Evolutionary conservation across 2,329 filamentous ascomycete species (phyloP), one percentile per base, ranked within the genome.

Genomic region (Aspergillus proliferans): DNA sequence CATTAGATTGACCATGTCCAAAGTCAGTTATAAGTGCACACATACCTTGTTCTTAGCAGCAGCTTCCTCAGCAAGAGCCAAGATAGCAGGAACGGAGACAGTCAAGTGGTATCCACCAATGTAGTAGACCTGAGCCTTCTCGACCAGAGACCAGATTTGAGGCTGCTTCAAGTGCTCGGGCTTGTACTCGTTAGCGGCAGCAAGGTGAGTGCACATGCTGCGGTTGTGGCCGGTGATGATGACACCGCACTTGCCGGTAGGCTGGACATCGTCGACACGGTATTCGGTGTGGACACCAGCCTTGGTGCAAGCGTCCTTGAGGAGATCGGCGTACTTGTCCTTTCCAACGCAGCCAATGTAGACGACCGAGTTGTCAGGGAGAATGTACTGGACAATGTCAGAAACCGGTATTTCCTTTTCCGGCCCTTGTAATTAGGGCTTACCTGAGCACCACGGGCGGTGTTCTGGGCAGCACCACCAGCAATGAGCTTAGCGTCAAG

Each of bases 61-160:
- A 50, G 93, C 92, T 75, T 97, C 87, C 53, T 95, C 85, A 59
- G 86, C 92, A 44, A 98, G 81, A 57, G 90, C 88, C 78, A 91
- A 78, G 67, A 95, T 90, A 58, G 93, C 92, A 19, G 87, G 84
- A 41, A 92, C 89, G 74, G 86, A 95, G 66, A 98, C 93, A 39
- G 93, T 98, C 78, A 98, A 82, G 78, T 98, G 93, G 78, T 90
- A 98, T 42, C 93, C 93, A 65, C 93, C 93, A 54, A 98, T 84
- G 67, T 95, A 98, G 80, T 85, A 96, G 63, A 87, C 79, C 67
- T 91, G 82, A 49, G 92, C 91, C 62, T 86, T 84, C 82, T 97
- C 83, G 52, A 93, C 93, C 46, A 96, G 80, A 58, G 83, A 80
- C 93, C 93, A 98, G 73, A 97, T 86, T 73, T 92, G 83, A 47